Percentiles rank a stretch among this genome's conserved stretches.
These are phyloP conservation scores for Cryptococcus hybrid DNA, from an alignment of 1,284 basidiomycete genomes.

Conservation along the genomic window DNA sequence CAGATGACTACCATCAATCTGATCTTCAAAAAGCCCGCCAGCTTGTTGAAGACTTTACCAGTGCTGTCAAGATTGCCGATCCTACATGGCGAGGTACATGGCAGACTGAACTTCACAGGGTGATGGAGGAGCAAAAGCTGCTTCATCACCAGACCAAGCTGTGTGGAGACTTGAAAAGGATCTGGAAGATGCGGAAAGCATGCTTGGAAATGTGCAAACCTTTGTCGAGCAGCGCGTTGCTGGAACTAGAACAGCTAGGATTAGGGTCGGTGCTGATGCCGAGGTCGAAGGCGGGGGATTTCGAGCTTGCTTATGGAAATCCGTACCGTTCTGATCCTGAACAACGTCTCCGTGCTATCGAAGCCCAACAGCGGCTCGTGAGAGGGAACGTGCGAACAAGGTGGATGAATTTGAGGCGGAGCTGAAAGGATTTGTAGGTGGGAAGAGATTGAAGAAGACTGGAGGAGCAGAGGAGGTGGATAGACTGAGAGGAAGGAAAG, in stretches of 20 bases:
- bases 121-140: conserved; percentile 96
- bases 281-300: conserved; percentile 55
- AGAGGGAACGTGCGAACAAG: conserved; percentile 66
- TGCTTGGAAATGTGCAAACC: conserved; percentile 83
- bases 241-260: conserved; percentile 50
- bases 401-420: conserved; percentile 71
- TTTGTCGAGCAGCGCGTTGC: conserved; percentile 68
- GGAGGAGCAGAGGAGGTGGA: conserved; percentile 91
- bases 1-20: conserved; percentile 70
- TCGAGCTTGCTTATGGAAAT: conserved; percentile 76
- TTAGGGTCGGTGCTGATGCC: conserved; percentile 1
- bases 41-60: conserved; percentile 74
- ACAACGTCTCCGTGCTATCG: conserved; percentile 83
- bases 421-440: conserved; percentile 74
- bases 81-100: conserved; percentile 99
- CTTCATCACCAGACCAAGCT: conserved; percentile 89
- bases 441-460: conserved; percentile 86
- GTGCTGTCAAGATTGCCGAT: conserved; percentile 84
- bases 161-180: conserved; percentile 86
- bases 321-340: conserved; percentile 73
- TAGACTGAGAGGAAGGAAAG: conserved; percentile 74
- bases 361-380: conserved; percentile 74
- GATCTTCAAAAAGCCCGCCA: conserved; percentile 69
- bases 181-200: conserved; percentile 78
- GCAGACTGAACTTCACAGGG: conserved; percentile 92